Percentiles rank a stretch among this genome's conserved stretches.
Evolutionary conservation across 257 asterid species (phyloP).

Genomic region (Scutellaria galericulata): DNA sequence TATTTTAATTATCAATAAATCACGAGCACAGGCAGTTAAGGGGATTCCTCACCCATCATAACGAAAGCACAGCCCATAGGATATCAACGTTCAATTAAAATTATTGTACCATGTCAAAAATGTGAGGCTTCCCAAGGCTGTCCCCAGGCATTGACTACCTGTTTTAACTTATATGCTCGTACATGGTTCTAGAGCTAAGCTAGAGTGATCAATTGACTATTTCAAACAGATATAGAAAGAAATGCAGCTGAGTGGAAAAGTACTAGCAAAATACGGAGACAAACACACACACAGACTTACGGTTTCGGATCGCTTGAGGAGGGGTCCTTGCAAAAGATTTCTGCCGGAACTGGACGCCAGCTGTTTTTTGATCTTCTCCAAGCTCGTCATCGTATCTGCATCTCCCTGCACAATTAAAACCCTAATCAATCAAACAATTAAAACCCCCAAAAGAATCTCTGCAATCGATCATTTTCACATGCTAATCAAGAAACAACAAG

Average conservation of each 20-base stretch:
- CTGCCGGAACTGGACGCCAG: constrained; percentile 94
- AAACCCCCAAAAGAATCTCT: neutral
- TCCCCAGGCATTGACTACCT: neutral
- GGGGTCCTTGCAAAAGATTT: constrained; percentile 93
- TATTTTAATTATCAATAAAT: neutral
- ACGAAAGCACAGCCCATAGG: neutral
- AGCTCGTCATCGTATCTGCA: constrained; percentile 81
- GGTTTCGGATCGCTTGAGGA: constrained; percentile 98
- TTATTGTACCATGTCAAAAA: neutral
- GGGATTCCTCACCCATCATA: constrained; percentile 9
- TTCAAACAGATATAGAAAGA: neutral
- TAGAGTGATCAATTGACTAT: neutral
- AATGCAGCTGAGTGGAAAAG: constrained; percentile 26
- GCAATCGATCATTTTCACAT: constrained; percentile 1
- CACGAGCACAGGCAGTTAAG: neutral
- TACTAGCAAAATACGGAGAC: neutral
- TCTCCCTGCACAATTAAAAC: constrained; percentile 58
- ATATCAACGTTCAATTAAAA: neutral
- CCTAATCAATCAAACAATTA: constrained; percentile 30
- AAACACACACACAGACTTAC: constrained; percentile 37
- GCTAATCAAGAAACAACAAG: constrained; percentile 12
- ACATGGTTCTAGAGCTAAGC: constrained; percentile 17
- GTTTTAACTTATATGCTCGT: neutral
- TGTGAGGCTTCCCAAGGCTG: neutral
- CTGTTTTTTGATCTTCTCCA: constrained; percentile 98